Evolutionary conservation across 179 eudicot species (phyloP).

Genomic region (Silene noctiflora): DNA sequence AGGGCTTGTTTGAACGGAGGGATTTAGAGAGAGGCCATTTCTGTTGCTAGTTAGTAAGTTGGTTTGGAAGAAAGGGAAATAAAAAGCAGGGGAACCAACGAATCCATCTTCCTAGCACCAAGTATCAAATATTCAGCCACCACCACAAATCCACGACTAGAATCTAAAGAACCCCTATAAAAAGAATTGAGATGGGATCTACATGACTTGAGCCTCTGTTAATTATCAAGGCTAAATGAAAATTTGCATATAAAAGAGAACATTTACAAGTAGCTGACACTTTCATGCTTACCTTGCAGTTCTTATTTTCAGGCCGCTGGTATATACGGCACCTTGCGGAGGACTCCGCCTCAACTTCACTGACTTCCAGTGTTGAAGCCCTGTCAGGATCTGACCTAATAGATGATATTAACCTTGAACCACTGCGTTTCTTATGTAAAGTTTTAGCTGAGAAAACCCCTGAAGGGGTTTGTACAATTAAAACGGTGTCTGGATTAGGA

Average conservation of each 20-base stretch:
- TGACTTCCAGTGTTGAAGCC: constrained; percentile 34
- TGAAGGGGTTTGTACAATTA: constrained; percentile 79
- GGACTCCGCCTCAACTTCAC: constrained; percentile 68
- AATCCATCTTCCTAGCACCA: neutral
- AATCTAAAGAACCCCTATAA: neutral
- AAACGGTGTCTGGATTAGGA: constrained; percentile 92
- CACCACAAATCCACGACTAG: neutral
- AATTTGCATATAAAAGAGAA: neutral
- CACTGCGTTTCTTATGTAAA: constrained; percentile 55
- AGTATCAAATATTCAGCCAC: constrained; percentile 3
- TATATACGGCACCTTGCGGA: constrained; percentile 88
- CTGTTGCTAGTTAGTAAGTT: neutral
- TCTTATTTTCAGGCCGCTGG: constrained; percentile 48
- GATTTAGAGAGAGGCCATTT: neutral
- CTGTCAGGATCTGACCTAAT: constrained; percentile 58
- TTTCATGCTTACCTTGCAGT: constrained; percentile 33
- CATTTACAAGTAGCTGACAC: constrained; percentile 6
- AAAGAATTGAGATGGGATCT: neutral
- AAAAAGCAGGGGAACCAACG: neutral
- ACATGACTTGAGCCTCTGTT: neutral
- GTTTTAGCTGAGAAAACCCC: constrained; percentile 85
- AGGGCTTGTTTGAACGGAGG: neutral
- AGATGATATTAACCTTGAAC: constrained; percentile 82
- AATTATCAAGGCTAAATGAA: neutral
- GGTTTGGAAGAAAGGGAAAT: neutral